Percentiles rank a stretch among this genome's conserved stretches.
These are phyloP conservation scores for Rhizopogon vulgaris DNA, from an alignment of 768 basidiomycete genomes.

Conservation along the genomic window DNA sequence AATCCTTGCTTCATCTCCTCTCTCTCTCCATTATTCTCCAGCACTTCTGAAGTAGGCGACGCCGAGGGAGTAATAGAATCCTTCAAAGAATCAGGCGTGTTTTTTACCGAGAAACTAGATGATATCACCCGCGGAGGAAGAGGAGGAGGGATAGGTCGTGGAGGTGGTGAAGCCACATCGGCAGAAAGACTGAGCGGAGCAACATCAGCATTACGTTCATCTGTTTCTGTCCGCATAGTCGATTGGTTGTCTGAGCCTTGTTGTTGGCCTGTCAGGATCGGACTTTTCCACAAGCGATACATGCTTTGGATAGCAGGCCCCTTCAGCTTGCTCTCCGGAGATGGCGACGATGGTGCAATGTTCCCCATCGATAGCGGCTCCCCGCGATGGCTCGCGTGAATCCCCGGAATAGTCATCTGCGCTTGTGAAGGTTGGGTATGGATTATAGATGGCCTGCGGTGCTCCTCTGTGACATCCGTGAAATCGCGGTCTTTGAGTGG, in stretches of 20 bases:
- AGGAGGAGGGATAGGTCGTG: constrained; percentile 30
- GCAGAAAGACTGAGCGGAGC: constrained; percentile 21
- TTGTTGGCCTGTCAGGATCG: constrained; percentile 27
- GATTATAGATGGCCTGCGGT: constrained; percentile 42
- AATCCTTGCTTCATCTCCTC: constrained; percentile 31
- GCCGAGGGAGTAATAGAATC: constrained; percentile 14
- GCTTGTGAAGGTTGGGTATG: constrained; percentile 69
- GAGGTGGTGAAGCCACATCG: constrained; percentile 13
- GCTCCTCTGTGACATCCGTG: constrained; percentile 22
- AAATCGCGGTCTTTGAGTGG: constrained; percentile 27
- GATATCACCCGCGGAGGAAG: constrained; percentile 36
- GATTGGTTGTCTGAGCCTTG: constrained; percentile 11
- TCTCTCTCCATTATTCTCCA: constrained; percentile 51
- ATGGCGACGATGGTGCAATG: constrained; percentile 42
- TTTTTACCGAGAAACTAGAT: constrained; percentile 22
- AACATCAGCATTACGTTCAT: constrained; percentile 24
- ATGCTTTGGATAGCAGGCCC: constrained; percentile 59
- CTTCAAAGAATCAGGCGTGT: constrained; percentile 21
- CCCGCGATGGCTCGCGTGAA: constrained; percentile 78
- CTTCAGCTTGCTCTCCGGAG: constrained; percentile 32
- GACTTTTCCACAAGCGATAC: constrained; percentile 71
- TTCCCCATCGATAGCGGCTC: constrained; percentile 85
- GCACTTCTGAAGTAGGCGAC: constrained; percentile 44
- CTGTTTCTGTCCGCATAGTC: constrained; percentile 6
- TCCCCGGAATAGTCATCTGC: constrained; percentile 84